A percentile compares a stretch with the other conserved stretches of the same genome.
Conservation (phyloP, 2,329 filamentous ascomycete genomes). For the Colletotrichum nymphaeae region DNA sequence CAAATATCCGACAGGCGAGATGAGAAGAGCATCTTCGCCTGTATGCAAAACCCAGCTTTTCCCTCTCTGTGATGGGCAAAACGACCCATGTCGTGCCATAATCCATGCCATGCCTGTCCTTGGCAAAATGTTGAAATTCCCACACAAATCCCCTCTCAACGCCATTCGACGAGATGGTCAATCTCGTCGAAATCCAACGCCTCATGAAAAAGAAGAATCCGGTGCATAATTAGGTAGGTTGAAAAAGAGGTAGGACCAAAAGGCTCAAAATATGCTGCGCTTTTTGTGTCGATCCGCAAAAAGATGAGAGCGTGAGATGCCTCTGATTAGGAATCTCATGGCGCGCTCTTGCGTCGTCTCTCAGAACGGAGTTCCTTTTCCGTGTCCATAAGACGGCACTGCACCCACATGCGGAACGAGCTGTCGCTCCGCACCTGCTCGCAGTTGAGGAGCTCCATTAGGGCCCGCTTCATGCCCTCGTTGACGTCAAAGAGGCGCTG, state of each 20-base stretch:
- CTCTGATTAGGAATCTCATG: neutral
- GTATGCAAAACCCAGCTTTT: slow-evolving; percentile 17
- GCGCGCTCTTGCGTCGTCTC: slow-evolving; percentile 51
- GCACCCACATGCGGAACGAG: slow-evolving; percentile 68
- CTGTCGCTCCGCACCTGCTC: slow-evolving; percentile 63
- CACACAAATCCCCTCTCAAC: slow-evolving; percentile 8
- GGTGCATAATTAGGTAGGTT: slow-evolving; percentile 1
- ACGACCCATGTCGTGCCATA: neutral
- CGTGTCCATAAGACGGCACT: slow-evolving; percentile 69
- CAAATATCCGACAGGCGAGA: slow-evolving; percentile 24
- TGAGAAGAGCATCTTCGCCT: slow-evolving; percentile 1
- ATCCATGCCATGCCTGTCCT: neutral
- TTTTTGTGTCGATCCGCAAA: slow-evolving; percentile 5
- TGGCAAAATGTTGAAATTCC: neutral
- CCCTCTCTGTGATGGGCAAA: neutral
- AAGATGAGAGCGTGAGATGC: neutral
- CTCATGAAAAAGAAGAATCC: neutral
- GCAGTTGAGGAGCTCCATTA: slow-evolving; percentile 72
- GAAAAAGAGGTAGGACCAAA: neutral
- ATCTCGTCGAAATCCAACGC: neutral
- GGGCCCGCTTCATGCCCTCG: slow-evolving; percentile 69
- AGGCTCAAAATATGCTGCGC: neutral
- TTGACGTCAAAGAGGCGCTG: slow-evolving; percentile 67
- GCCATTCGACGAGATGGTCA: slow-evolving; percentile 14
- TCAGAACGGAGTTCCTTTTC: slow-evolving; percentile 68